A percentile compares a stretch with the other conserved stretches of the same genome.
phyloP scores from a whole-genome alignment of 495 filamentous ascomycete species.

The Penicillium maclennaniae region DNA sequence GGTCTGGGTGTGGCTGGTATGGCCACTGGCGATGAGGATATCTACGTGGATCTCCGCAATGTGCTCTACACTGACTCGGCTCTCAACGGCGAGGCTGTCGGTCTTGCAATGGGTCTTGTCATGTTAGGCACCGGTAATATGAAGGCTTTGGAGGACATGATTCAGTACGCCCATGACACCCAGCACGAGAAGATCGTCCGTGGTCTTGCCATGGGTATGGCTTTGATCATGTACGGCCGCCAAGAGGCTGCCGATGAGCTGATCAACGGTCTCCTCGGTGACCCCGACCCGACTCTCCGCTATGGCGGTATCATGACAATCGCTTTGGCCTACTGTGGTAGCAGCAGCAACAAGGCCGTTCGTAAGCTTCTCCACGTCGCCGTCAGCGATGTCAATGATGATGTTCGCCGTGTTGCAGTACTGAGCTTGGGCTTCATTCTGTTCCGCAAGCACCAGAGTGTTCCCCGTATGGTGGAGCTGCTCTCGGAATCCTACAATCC shows the following conservation, averaged over 20 bases:
- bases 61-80: conserved; percentile 91
- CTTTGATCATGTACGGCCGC: conserved; percentile 94
- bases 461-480: conserved; percentile 98
- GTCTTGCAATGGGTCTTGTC: conserved; percentile 91
- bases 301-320: conserved; percentile 99
- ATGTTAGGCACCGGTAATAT: conserved; percentile 96
- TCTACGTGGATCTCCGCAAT: conserved; percentile 84
- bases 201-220: conserved; percentile 92
- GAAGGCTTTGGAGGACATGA: conserved; percentile 88
- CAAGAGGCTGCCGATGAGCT: conserved; percentile 93
- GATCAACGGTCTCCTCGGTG: conserved; percentile 87
- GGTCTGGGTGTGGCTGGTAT: conserved; percentile 96
- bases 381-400: conserved; percentile 97
- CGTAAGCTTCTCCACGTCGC: conserved; percentile 95
- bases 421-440: conserved; percentile 98
- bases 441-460: conserved; percentile 95
- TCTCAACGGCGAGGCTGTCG: conserved; percentile 94
- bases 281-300: conserved; percentile 87
- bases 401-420: conserved; percentile 94
- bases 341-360: conserved; percentile 96
- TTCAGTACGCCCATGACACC: conserved; percentile 95
- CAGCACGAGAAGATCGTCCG: conserved; percentile 99
- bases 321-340: conserved; percentile 94
- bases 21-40: conserved; percentile 85
- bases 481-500: conserved; percentile 98